phyloP scores from a whole-genome alignment of 106 monocot species.

The Platanthera guangdongensis region DNA sequence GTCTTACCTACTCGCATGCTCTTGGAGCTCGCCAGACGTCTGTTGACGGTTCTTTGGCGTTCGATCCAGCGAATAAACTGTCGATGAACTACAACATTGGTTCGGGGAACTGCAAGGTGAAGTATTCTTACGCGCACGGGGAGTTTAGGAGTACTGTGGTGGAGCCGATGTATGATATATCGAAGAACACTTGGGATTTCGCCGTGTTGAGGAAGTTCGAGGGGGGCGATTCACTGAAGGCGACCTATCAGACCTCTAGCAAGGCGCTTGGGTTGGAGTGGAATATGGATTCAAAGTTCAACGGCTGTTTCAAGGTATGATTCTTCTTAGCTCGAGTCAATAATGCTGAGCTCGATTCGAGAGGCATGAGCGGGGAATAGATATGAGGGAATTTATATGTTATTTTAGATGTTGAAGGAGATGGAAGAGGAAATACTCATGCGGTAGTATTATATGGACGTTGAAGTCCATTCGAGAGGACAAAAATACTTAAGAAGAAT shows the following conservation, averaged over 20 bases:
- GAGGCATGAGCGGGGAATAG: neutral
- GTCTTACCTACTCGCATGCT: slow-evolving; percentile 64
- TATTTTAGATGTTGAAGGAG: neutral
- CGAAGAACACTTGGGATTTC: slow-evolving; percentile 74
- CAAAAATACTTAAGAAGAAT: no score
- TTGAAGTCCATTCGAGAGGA: no score
- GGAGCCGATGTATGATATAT: slow-evolving; percentile 73
- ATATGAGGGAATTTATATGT: neutral
- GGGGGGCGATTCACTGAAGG: slow-evolving; percentile 53
- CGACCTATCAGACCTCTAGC: slow-evolving; percentile 52
- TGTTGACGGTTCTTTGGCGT: slow-evolving; percentile 43
- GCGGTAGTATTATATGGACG: no score
- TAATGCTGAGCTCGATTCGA: neutral
- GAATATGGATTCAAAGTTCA: slow-evolving; percentile 68
- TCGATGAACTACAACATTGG: slow-evolving; percentile 43
- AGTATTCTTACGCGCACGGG: slow-evolving; percentile 75
- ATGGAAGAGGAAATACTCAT: neutral
- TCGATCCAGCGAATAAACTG: slow-evolving; percentile 80
- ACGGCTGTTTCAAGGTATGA: slow-evolving; percentile 77
- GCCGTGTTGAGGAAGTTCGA: slow-evolving; percentile 49
- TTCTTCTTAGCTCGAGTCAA: neutral
- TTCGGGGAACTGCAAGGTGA: slow-evolving; percentile 49
- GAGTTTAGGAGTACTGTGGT: slow-evolving; percentile 40
- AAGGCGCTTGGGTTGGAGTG: slow-evolving; percentile 73
- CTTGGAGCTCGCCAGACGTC: slow-evolving; percentile 40